A percentile compares a stretch with the other conserved stretches of the same genome.
Evolutionary conservation across 805 yeast genomes (phyloP).

Genomic region (Kazachstania africana): DNA sequence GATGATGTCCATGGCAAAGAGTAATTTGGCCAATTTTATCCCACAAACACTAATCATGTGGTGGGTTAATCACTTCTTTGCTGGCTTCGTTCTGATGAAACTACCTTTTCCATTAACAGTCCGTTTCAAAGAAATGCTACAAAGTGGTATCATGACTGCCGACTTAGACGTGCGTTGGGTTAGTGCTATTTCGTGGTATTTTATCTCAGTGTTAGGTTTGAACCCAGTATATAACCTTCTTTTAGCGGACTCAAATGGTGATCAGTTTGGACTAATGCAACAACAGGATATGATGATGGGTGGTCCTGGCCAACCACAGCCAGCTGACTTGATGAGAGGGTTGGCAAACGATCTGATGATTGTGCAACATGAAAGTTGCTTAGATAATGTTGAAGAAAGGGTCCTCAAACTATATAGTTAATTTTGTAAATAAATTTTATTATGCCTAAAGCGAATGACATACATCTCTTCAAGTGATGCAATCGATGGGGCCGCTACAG

Average conservation of each 20-base stretch:
- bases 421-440: no score
- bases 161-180: slow-evolving; percentile 89
- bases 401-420: slow-evolving; percentile 24
- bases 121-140: slow-evolving; percentile 86
- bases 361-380: slow-evolving; percentile 41
- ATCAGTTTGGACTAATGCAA: slow-evolving; percentile 19
- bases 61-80: slow-evolving; percentile 89
- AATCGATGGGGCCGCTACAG: no score
- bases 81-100: slow-evolving; percentile 79
- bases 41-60: slow-evolving; percentile 94
- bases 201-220: slow-evolving; percentile 76
- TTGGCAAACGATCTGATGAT: slow-evolving; percentile 70
- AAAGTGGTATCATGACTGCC: slow-evolving; percentile 71
- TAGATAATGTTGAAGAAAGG: slow-evolving; percentile 53
- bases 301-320: slow-evolving; percentile 40
- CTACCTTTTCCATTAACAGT: slow-evolving; percentile 87
- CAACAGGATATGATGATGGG: slow-evolving; percentile 18
- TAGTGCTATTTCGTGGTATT: slow-evolving; percentile 90
- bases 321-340: slow-evolving; percentile 46
- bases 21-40: slow-evolving; percentile 68
- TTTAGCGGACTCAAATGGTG: slow-evolving; percentile 26
- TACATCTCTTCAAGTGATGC: no score
- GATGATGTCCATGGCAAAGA: slow-evolving; percentile 65
- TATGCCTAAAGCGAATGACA: background rate
- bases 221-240: slow-evolving; percentile 65